Base-by-base conservation (phyloP, 257 asterid genomes). In the Solanum stenotomum region DNA sequence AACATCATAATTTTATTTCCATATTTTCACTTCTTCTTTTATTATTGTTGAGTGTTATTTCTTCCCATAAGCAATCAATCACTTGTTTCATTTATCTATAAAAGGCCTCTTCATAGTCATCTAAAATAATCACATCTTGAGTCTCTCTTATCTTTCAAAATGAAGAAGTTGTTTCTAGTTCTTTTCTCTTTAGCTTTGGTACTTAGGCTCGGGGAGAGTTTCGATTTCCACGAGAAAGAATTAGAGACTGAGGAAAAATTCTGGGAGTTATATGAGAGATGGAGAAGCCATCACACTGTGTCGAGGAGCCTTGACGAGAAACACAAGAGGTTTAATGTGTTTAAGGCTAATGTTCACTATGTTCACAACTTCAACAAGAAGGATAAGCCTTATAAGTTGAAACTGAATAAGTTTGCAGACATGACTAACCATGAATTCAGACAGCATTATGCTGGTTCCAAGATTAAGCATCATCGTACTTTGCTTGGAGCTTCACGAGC, bases 211-310 rank as follows among this genome's bases (percentile, higher is more conserved):
- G 95, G 87, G 31, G 89, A 89, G 77, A 86, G 98, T 85, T 95
- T 96, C 25, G 95, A 95, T 90, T 96, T 92, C 92, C 95, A 93
- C 5, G 98, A 94, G 86, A 85, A 85, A 35, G 98, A 96, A 77
- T 85, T 96, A 71, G 99, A 96, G 75, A 95, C 95, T 0, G 97
- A 95, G 78, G 98, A 96, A 74, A 89, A 91, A 25, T 82, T 96
- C 86, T 96, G 97, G 98, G 95, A 89, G 16, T 68, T 96, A 90
- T 96, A 96, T 85, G 98, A 95, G 90, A 91, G 99, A 89, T 95
- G 99, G 99, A 90, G 99, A 89, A 94, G 95, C 92, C 94, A 93
- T 91, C 99, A 96, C 90, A 94, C 97, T 0, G 94, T 95, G 59
- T 89, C 99, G 3, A 96, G 91, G 40, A 95, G 93, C 52, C 46